Conservation (phyloP, 202 grass and related monocot species). For the Carex arenaria region DNA sequence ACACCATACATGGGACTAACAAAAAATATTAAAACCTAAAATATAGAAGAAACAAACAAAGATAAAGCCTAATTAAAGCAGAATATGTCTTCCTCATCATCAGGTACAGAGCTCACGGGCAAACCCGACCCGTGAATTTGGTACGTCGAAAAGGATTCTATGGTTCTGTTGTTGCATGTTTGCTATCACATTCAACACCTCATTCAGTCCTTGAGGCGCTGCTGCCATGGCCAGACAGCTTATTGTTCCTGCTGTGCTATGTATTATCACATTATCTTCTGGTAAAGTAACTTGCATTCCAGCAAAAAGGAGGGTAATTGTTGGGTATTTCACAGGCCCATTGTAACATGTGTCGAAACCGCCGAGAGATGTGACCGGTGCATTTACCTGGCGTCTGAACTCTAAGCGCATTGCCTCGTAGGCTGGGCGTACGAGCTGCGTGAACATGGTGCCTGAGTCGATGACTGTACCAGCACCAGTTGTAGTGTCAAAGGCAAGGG, state of each 20-base stretch:
- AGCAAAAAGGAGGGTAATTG: slow-evolving; percentile 57
- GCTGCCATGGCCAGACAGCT: slow-evolving; percentile 91
- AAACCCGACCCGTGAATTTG: slow-evolving; percentile 68
- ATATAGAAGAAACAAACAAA: not conserved
- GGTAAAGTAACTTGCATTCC: slow-evolving; percentile 75
- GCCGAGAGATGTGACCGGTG: slow-evolving; percentile 58
- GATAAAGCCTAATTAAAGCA: slow-evolving; percentile 3
- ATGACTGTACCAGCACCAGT: slow-evolving; percentile 75
- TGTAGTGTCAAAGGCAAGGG: slow-evolving; percentile 60
- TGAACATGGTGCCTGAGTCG: slow-evolving; percentile 96
- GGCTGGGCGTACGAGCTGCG: slow-evolving; percentile 58
- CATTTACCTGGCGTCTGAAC: slow-evolving; percentile 50
- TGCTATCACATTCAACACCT: slow-evolving; percentile 92
- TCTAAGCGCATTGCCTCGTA: slow-evolving; percentile 68
- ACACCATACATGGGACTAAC: not conserved
- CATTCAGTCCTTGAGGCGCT: slow-evolving; percentile 77
- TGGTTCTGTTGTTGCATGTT: slow-evolving; percentile 99
- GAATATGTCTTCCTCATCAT: not conserved
- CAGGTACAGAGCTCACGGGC: slow-evolving; percentile 68
- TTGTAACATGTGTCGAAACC: slow-evolving; percentile 98
- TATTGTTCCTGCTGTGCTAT: slow-evolving; percentile 62
- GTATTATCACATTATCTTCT: slow-evolving; percentile 85
- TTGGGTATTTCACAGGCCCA: slow-evolving; percentile 39
- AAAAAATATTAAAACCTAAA: not conserved
- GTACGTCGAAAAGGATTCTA: slow-evolving; percentile 82